These are phyloP conservation scores for Pelargonium cotyledonis DNA, from an alignment of 441 rosid genomes.

Conservation along the genomic window DNA sequence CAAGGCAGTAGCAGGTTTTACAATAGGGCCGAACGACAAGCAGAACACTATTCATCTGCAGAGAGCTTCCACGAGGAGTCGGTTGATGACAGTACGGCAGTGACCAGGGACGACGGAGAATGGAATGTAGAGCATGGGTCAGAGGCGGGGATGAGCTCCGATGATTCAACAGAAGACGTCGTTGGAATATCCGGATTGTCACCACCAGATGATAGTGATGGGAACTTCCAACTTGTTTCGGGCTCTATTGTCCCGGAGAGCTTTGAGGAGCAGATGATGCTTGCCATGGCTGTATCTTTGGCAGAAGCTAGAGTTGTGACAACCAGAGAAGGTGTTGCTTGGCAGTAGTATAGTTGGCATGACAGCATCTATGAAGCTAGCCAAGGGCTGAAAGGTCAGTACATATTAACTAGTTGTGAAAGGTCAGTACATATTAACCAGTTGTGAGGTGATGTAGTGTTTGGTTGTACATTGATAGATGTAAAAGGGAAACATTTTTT, in stretches of 20 bases:
- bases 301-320: constrained; percentile 65
- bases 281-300: constrained; percentile 89
- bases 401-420: no score
- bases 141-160: constrained; percentile 57
- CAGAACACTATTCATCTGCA: constrained; percentile 31
- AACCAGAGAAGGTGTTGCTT: constrained; percentile 44
- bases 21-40: constrained; percentile 30
- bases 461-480: neutral
- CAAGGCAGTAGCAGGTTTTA: no score
- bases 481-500: neutral
- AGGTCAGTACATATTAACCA: no score
- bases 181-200: constrained; percentile 28
- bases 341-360: constrained; percentile 67
- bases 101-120: constrained; percentile 36
- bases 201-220: constrained; percentile 28
- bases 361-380: no score
- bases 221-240: constrained; percentile 35
- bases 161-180: constrained; percentile 38
- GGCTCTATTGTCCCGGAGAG: constrained; percentile 61
- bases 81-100: constrained; percentile 27
- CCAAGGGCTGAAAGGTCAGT: no score
- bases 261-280: constrained; percentile 95
- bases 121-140: constrained; percentile 48
- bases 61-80: constrained; percentile 26
- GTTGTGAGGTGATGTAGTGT: neutral